phyloP scores from a whole-genome alignment of 345 rosid genomes.

The Camelina hispida region DNA sequence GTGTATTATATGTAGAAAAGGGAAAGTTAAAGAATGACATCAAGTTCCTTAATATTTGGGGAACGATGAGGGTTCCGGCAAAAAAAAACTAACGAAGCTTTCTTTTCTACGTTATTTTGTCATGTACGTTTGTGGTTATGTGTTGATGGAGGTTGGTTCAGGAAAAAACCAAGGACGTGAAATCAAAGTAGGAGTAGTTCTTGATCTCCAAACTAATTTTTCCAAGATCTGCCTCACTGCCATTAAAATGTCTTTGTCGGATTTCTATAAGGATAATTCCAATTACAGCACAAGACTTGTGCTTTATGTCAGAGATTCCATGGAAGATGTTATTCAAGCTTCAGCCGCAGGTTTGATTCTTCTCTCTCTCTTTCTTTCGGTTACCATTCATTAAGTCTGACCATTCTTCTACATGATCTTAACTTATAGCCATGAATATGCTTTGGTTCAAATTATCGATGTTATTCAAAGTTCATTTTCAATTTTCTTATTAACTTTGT shows the following conservation, averaged over 20 bases:
- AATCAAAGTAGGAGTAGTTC: conserved; percentile 48
- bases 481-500: no score
- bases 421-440: no score
- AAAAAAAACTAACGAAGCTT: no score
- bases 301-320: conserved; percentile 39
- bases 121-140: conserved; percentile 8
- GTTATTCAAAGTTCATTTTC: no score
- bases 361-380: conserved; percentile 10
- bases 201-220: conserved; percentile 36
- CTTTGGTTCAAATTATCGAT: neutral
- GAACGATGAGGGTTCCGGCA: conserved; percentile 5
- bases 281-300: conserved; percentile 36
- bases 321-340: conserved; percentile 39
- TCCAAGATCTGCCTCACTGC: conserved; percentile 36
- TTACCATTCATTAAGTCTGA: neutral
- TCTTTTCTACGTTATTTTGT: conserved; percentile 14
- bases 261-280: conserved; percentile 40
- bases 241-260: conserved; percentile 39
- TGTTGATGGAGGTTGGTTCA: conserved; percentile 24
- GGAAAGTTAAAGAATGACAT: neutral
- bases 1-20: neutral
- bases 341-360: conserved; percentile 44
- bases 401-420: neutral
- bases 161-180: conserved; percentile 25
- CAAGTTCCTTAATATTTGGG: conserved; percentile 8